Evolutionary conservation across 331 rosid genomes (phyloP).

Genomic region (Telfairia occidentalis): DNA sequence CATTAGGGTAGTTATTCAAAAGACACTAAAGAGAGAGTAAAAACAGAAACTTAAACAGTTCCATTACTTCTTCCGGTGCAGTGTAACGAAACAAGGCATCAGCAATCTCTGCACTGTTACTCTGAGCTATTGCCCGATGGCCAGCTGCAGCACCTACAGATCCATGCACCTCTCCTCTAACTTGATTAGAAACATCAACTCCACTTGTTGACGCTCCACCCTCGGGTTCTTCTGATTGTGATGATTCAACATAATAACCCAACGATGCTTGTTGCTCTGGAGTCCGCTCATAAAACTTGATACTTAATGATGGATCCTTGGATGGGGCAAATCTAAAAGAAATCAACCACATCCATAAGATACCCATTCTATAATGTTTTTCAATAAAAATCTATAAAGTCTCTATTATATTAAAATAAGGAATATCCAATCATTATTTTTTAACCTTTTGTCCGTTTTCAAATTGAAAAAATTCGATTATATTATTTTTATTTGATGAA

Average conservation of each 20-base stretch:
- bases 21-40: background rate
- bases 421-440: background rate
- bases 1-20: background rate
- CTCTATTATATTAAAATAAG: background rate
- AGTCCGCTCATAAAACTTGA: conserved; percentile 79
- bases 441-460: background rate
- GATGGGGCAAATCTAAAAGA: conserved; percentile 63
- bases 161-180: conserved; percentile 55
- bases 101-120: conserved; percentile 66
- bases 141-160: conserved; percentile 84
- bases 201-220: conserved; percentile 26
- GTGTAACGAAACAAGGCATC: conserved; percentile 78
- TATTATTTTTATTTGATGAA: background rate
- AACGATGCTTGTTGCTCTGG: conserved; percentile 73
- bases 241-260: conserved; percentile 56
- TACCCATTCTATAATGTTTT: background rate
- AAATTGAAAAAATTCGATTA: background rate
- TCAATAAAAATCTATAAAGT: background rate
- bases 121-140: conserved; percentile 89
- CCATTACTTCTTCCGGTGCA: conserved; percentile 83
- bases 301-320: conserved; percentile 56
- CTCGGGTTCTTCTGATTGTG: conserved; percentile 28
- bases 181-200: conserved; percentile 29
- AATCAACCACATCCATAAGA: conserved; percentile 19
- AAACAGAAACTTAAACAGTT: conserved; percentile 2